Evolutionary conservation across 371 early-diverging fungal species (phyloP).

Genomic region (Haplosporangium sp.): DNA sequence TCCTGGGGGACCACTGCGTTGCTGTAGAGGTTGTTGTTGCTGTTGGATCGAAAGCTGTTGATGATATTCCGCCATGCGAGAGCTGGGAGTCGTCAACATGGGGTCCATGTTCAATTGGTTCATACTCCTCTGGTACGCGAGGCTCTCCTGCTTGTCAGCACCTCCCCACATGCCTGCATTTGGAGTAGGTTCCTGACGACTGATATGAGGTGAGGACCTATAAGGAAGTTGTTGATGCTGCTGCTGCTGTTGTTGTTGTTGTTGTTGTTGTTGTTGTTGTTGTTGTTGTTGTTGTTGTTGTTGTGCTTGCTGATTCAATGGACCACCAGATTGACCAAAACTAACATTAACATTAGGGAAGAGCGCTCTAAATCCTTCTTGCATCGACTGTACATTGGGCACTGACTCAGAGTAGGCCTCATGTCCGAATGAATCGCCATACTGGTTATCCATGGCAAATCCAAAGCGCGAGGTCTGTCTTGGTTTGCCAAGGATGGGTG

Average conservation of each 20-base stretch:
- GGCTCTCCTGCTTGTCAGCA: slow-evolving; percentile 23
- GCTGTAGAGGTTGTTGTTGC: slow-evolving; percentile 37
- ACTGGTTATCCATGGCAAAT: slow-evolving; percentile 54
- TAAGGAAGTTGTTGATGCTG: slow-evolving; percentile 42
- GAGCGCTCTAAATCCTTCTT: slow-evolving; percentile 72
- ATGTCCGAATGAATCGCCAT: slow-evolving; percentile 24
- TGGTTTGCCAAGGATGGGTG: slow-evolving; percentile 52
- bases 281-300: slow-evolving; percentile 28
- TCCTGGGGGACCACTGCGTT: slow-evolving; percentile 43
- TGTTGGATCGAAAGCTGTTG: slow-evolving; percentile 59
- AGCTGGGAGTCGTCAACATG: slow-evolving; percentile 35
- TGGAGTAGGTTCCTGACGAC: slow-evolving; percentile 25
- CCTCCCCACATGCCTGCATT: slow-evolving; percentile 19
- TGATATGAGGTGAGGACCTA: slow-evolving; percentile 21
- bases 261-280: slow-evolving; percentile 24
- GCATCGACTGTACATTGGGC: slow-evolving; percentile 47
- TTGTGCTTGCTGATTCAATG: slow-evolving; percentile 50
- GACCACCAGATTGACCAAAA: slow-evolving; percentile 62
- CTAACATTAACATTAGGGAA: slow-evolving; percentile 80
- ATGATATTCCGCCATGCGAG: slow-evolving; percentile 56
- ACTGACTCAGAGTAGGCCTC: slow-evolving; percentile 31
- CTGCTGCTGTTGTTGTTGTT: slow-evolving; percentile 41
- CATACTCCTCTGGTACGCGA: slow-evolving; percentile 25
- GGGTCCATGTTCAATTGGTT: slow-evolving; percentile 40
- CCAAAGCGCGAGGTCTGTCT: slow-evolving; percentile 58